Evolutionary conservation across 1,284 basidiomycete species (phyloP), one percentile per base, ranked within the genome.

Genomic region (Ustilago nuda): DNA sequence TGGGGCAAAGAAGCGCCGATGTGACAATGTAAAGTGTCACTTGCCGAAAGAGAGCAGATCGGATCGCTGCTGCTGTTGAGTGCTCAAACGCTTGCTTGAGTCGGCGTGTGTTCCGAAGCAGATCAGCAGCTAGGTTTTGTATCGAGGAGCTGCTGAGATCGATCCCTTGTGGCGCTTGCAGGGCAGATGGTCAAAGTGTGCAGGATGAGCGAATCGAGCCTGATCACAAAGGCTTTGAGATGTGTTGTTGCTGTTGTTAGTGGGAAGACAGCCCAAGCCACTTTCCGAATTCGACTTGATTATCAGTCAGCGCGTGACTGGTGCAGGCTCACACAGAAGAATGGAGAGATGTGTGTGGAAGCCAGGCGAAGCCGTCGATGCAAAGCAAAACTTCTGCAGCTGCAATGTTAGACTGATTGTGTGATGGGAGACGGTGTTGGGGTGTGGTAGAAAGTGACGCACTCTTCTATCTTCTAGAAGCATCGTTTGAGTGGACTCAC

Each of bases 251-350:
- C 3, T 27, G 32, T 45, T 53, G 51, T 45, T 32, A 27, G 23
- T 50, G 48, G 13, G 12, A 50, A 32, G 27, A 17, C 37, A 39
- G 15, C 9, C 43, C 43, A 64, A 64, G 62, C 50, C n/a, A 58
- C 58, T 48, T 48, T 13, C 37, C 43, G 56, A 43, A 46, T 41
- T 35, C 27, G 48, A 13, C 48, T 55, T n/a, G 15, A 48, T 37
- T 53, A 65, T 71, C 68, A 71, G 68, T 71, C 63, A 71, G 68
- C 68, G 59, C 23, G 59, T 61, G 57, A 53, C 41, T 37, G 58
- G 45, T 61, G 50, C 54, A 61, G 57, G 13, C 8, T 30, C 15
- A 37, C 33, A 50, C 39, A 35, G 17, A 51, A 15, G 53, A 46
- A 30, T 43, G 27, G 19, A 41, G 52, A 61, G 43, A 27, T n/a